phyloP scores from a whole-genome alignment of 2,329 filamentous ascomycete genomes.

The Coniochaeta prunicola region DNA sequence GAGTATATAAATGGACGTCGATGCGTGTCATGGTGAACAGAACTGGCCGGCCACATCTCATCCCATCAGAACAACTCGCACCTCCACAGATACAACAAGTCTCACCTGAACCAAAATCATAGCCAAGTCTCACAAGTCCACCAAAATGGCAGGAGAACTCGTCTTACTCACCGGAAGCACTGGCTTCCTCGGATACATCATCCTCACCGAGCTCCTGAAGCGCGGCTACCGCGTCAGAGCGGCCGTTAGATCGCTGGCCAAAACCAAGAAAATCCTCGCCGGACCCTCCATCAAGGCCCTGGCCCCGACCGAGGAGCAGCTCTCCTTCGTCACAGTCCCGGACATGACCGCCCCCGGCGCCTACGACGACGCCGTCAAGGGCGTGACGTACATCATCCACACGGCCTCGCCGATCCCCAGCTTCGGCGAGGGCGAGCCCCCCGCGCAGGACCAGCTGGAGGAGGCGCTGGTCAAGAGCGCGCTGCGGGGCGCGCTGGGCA shows the following conservation, averaged over 20 bases:
- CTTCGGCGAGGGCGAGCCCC: conserved; percentile 5
- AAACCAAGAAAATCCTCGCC: conserved; percentile 18
- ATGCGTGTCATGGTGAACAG: neutral
- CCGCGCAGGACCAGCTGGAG: conserved; percentile 4
- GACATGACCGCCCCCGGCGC: conserved; percentile 20
- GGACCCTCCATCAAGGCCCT: conserved; percentile 18
- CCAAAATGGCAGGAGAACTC: conserved; percentile 2
- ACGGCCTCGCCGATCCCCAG: conserved; percentile 15
- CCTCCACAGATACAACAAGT: neutral
- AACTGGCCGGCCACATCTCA: neutral
- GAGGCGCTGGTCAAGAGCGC: conserved; percentile 11
- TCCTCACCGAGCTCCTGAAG: conserved; percentile 22
- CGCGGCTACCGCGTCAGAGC: conserved; percentile 27
- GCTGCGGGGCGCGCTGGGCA: conserved; percentile 14
- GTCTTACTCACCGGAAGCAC: conserved; percentile 27
- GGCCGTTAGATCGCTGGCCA: conserved; percentile 24
- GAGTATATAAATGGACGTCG: neutral
- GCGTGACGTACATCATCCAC: conserved; percentile 20
- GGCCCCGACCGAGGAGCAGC: conserved; percentile 11
- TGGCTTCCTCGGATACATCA: conserved; percentile 27
- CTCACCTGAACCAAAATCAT: neutral
- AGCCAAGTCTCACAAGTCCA: neutral
- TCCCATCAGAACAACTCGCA: neutral
- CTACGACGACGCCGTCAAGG: conserved; percentile 23
- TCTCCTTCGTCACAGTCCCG: conserved; percentile 24